Conservation (phyloP, 2,329 filamentous ascomycete genomes). For the Stachybotrys elegans region DNA sequence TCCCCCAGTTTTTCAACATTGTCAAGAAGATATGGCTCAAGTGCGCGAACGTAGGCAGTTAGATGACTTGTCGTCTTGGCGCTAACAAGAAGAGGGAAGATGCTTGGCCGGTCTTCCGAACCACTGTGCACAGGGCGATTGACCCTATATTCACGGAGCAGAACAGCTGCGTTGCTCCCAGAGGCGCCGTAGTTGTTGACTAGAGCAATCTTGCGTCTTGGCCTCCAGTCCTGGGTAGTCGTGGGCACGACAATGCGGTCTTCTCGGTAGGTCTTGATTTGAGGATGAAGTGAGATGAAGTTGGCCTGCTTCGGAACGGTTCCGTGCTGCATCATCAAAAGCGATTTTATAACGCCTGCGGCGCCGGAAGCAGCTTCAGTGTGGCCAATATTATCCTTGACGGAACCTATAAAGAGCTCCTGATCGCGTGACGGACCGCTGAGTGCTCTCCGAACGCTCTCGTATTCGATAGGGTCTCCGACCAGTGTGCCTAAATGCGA, state of each 20-base stretch:
- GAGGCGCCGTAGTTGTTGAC: constrained; percentile 30
- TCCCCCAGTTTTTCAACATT: neutral
- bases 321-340: constrained; percentile 54
- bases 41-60: neutral
- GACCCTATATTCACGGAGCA: neutral
- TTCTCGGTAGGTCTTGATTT: constrained; percentile 11
- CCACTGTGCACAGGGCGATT: constrained; percentile 9
- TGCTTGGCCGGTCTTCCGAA: neutral
- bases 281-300: constrained; percentile 17
- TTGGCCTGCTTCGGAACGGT: constrained; percentile 9
- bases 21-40: neutral
- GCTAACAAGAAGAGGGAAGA: neutral
- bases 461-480: neutral
- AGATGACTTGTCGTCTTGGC: neutral
- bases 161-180: constrained; percentile 21
- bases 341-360: constrained; percentile 53
- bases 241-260: constrained; percentile 6
- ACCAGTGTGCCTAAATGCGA: neutral
- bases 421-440: neutral
- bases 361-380: constrained; percentile 55
- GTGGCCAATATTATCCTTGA: constrained; percentile 61
- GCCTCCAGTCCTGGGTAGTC: constrained; percentile 5
- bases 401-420: constrained; percentile 21
- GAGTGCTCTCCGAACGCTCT: neutral
- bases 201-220: constrained; percentile 12